Evolutionary conservation across 2,329 filamentous ascomycete genomes (phyloP).

Genomic region (Podosphaera xanthii): DNA sequence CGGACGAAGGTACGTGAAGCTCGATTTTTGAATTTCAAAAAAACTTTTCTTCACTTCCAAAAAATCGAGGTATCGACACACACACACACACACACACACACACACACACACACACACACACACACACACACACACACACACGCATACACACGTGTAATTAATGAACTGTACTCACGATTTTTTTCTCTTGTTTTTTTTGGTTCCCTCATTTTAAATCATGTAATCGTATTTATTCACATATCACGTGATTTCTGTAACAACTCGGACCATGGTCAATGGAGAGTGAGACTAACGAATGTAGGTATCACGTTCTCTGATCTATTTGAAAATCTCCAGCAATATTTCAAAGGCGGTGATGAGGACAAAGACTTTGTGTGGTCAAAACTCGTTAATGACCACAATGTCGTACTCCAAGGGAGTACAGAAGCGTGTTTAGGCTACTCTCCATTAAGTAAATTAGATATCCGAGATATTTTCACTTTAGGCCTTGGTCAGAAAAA

Average conservation of each 20-base stretch:
- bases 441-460: constrained; percentile 1
- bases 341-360: not conserved
- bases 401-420: constrained; percentile 1
- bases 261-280: not conserved
- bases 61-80: not conserved
- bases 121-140: not conserved
- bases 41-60: not conserved
- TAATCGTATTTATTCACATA: not conserved
- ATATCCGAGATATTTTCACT: not conserved
- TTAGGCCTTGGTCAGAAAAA: constrained; percentile 3
- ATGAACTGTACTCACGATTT: not conserved
- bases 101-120: not conserved
- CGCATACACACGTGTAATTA: not conserved
- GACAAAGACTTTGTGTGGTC: constrained; percentile 5
- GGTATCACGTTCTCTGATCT: constrained; percentile 5
- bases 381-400: constrained; percentile 1
- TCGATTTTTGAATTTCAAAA: not conserved
- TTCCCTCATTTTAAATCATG: not conserved
- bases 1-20: not conserved
- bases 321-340: constrained; percentile 2
- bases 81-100: not conserved
- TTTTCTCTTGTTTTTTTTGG: not conserved
- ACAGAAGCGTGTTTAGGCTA: not conserved
- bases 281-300: not conserved
- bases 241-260: not conserved